Evolutionary conservation across 2,329 filamentous ascomycete genomes (phyloP).

Genomic region (Lachnellula occidentalis): DNA sequence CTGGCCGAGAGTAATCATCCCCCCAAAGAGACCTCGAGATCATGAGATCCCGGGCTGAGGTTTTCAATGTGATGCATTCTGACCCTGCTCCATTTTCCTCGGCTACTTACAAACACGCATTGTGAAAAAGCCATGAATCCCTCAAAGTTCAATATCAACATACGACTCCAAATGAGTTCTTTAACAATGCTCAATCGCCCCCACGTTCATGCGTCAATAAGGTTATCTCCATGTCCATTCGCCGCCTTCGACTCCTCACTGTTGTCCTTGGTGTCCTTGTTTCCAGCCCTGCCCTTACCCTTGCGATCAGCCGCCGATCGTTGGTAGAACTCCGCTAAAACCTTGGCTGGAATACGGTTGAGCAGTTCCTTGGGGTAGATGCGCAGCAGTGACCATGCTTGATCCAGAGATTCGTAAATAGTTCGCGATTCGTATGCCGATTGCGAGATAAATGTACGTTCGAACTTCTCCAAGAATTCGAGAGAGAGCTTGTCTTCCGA

Average conservation of each 20-base stretch:
- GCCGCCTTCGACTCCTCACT: conserved; percentile 26
- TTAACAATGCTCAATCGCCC: neutral
- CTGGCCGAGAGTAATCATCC: neutral
- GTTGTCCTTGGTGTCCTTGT: conserved; percentile 38
- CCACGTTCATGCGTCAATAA: conserved; percentile 50
- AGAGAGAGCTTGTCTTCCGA: conserved; percentile 95
- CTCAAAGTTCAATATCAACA: too few relatives aligned
- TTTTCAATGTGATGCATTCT: conserved; percentile 20
- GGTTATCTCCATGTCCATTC: conserved; percentile 49
- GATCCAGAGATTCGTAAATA: conserved; percentile 90
- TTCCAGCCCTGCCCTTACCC: conserved; percentile 51
- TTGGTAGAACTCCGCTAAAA: conserved; percentile 79
- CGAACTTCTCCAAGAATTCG: conserved; percentile 98
- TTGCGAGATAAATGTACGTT: conserved; percentile 89
- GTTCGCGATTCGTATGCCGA: conserved; percentile 85
- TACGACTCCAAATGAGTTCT: too few relatives aligned
- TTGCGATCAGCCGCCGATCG: conserved; percentile 59
- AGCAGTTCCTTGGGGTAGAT: conserved; percentile 98
- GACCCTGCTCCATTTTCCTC: conserved; percentile 11
- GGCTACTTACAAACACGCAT: conserved; percentile 18
- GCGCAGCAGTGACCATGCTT: conserved; percentile 91
- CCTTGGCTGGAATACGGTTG: conserved; percentile 84
- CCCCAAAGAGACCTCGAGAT: neutral
- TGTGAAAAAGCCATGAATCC: conserved; percentile 9
- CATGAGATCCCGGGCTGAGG: conserved; percentile 4